phyloP scores from a whole-genome alignment of 2,329 filamentous ascomycete genomes.

The Trematosphaeria pertusa region DNA sequence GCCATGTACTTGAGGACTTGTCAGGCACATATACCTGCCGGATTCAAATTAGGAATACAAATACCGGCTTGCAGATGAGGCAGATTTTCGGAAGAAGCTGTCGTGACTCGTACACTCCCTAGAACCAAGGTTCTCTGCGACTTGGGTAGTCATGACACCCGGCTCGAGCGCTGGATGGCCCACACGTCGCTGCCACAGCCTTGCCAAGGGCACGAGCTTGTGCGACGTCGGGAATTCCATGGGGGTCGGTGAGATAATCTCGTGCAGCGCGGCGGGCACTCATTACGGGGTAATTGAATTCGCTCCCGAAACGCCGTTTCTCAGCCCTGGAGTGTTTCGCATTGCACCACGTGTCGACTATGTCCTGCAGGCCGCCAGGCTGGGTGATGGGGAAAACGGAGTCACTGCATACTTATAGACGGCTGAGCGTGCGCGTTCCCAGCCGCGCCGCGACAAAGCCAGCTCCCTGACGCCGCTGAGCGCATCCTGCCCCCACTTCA shows the following conservation, averaged over 20 bases:
- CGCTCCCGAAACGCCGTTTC: conserved; percentile 3
- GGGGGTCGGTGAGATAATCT: neutral
- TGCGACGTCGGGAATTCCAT: conserved; percentile 1
- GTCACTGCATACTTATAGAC: neutral
- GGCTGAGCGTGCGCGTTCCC: neutral
- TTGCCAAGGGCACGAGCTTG: neutral
- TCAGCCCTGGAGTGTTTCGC: too few species aligned
- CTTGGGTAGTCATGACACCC: too few species aligned
- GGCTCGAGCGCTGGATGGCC: too few species aligned
- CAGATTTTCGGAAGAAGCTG: neutral
- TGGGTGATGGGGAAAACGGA: neutral
- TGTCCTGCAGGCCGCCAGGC: neutral
- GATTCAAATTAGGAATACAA: neutral
- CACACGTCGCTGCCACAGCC: conserved; percentile 2
- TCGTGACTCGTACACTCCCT: too few species aligned
- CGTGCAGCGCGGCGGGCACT: too few species aligned
- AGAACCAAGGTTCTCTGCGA: too few species aligned
- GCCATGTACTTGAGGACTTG: too few species aligned
- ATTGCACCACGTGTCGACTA: conserved; percentile 5
- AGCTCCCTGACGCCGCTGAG: conserved; percentile 29
- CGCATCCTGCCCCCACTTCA: conserved; percentile 12
- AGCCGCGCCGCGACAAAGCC: neutral
- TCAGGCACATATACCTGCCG: neutral
- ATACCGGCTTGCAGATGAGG: neutral
- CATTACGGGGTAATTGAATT: conserved; percentile 5